Evolutionary conservation across 2,329 filamentous ascomycete species (phyloP).

Genomic region (Microdochium paspali): DNA sequence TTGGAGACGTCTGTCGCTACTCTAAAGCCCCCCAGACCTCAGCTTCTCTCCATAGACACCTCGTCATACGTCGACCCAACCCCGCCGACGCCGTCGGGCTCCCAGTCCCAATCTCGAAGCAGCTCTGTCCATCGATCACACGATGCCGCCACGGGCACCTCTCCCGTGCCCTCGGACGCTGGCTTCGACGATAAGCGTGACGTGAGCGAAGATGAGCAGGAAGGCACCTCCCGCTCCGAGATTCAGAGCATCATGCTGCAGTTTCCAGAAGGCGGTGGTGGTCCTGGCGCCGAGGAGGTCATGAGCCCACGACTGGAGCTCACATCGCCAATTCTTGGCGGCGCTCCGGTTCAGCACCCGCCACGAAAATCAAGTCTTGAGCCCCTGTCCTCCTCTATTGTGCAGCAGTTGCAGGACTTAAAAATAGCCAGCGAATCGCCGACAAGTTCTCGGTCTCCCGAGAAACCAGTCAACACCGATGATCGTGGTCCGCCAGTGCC

Average conservation of each 20-base stretch:
- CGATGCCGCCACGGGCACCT: conserved; percentile 29
- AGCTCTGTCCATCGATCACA: conserved; percentile 44
- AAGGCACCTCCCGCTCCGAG: conserved; percentile 67
- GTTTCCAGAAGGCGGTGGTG: conserved; percentile 68
- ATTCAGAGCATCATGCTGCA: conserved; percentile 98
- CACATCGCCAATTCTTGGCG: conserved; percentile 67
- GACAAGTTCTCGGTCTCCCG: conserved; percentile 24
- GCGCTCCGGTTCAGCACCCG: conserved; percentile 57
- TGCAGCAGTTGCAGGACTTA: conserved; percentile 37
- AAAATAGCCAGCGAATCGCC: conserved; percentile 29
- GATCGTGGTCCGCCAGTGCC: conserved; percentile 48
- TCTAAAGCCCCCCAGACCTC: conserved; percentile 34
- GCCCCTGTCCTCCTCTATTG: conserved; percentile 45
- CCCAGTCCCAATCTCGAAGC: conserved; percentile 49
- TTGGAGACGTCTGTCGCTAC: conserved; percentile 39
- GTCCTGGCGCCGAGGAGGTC: conserved; percentile 69
- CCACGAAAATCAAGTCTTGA: conserved; percentile 83
- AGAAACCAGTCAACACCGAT: conserved; percentile 22
- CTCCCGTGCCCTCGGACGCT: conserved; percentile 44
- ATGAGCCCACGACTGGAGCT: conserved; percentile 86
- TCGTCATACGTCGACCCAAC: conserved; percentile 46
- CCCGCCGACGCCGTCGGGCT: conserved; percentile 44
- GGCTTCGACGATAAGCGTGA: conserved; percentile 48
- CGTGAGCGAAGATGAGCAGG: conserved; percentile 52
- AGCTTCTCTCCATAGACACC: conserved; percentile 38